A percentile compares a stretch with the other conserved stretches of the same genome.
Conservation (phyloP, 805 yeast species). For the Yarrowia keelungensis region DNA sequence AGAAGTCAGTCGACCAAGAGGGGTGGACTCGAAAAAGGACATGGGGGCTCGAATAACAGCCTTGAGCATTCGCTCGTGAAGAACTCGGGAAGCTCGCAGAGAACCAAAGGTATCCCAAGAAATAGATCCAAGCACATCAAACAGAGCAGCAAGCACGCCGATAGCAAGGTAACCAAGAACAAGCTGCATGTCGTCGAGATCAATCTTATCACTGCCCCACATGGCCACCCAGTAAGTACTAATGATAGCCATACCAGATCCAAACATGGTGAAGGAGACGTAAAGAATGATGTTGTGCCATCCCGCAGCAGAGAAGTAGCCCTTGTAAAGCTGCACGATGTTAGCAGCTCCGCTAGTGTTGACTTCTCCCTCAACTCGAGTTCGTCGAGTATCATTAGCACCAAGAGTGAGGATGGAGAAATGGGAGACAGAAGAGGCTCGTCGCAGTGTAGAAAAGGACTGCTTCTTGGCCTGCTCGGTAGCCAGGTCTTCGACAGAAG, state of each 20-base stretch:
- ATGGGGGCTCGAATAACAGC: conserved; percentile 86
- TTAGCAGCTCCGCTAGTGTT: conserved; percentile 24
- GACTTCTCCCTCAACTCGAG: conserved; percentile 24
- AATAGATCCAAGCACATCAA: conserved; percentile 62
- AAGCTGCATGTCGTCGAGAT: conserved; percentile 59
- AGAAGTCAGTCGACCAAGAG: conserved; percentile 88
- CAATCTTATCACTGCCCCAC: conserved; percentile 84
- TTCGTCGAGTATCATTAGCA: conserved; percentile 10
- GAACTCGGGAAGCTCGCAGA: conserved; percentile 44
- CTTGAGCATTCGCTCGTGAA: conserved; percentile 80
- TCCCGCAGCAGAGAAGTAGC: conserved; percentile 83
- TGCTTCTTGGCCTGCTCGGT: conserved; percentile 11
- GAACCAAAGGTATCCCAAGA: conserved; percentile 59
- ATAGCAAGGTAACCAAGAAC: conserved; percentile 78
- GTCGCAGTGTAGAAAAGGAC: conserved; percentile 40
- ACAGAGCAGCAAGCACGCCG: conserved; percentile 56
- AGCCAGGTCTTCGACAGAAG: conserved; percentile 3
- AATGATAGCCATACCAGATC: conserved; percentile 64
- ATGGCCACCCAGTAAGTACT: conserved; percentile 85
- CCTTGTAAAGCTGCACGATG: conserved; percentile 67
- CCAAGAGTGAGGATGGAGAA: conserved; percentile 13
- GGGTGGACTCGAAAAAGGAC: conserved; percentile 94
- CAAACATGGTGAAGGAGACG: conserved; percentile 54
- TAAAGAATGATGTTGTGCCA: conserved; percentile 44
- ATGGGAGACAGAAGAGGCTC: conserved; percentile 63